Percentiles rank a stretch among this genome's conserved stretches.
Conservation (phyloP, 768 basidiomycete species). For the Lactarius psammicola region DNA sequence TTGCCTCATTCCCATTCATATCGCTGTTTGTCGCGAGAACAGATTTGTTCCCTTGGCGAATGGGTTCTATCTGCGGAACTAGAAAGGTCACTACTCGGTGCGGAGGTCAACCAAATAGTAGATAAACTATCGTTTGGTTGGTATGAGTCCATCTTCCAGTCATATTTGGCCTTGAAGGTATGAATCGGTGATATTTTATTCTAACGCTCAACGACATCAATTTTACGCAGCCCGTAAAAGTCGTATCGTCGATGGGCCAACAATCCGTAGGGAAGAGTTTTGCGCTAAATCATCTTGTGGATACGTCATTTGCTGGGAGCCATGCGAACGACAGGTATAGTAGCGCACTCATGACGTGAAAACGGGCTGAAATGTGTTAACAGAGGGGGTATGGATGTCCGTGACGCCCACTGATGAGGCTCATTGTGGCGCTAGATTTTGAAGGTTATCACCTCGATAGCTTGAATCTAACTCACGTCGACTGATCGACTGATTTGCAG, state of each 20-base stretch:
- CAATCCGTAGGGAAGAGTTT: slow-evolving; percentile 66
- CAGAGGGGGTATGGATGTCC: slow-evolving; percentile 66
- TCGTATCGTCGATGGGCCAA: slow-evolving; percentile 68
- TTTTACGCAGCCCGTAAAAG: slow-evolving; percentile 50
- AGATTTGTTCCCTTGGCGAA: slow-evolving; percentile 61
- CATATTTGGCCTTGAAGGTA: slow-evolving; percentile 61
- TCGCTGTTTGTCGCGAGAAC: slow-evolving; percentile 59
- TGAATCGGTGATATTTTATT: neutral
- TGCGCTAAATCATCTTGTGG: slow-evolving; percentile 56
- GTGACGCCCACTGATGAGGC: slow-evolving; percentile 57
- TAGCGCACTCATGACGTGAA: neutral
- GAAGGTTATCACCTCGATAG: slow-evolving; percentile 46
- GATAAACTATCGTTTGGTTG: slow-evolving; percentile 57
- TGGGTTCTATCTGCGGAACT: slow-evolving; percentile 50
- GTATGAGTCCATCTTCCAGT: slow-evolving; percentile 64
- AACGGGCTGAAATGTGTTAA: neutral
- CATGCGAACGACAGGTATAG: slow-evolving; percentile 54
- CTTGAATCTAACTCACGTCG: neutral
- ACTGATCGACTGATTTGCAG: slow-evolving; percentile 33
- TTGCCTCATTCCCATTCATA: slow-evolving; percentile 63
- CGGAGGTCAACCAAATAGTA: slow-evolving; percentile 55
- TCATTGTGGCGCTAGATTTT: slow-evolving; percentile 62
- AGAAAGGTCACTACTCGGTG: slow-evolving; percentile 56
- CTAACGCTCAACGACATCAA: neutral
- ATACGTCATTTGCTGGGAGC: slow-evolving; percentile 68